These are phyloP conservation scores for Taphrina flavorubra DNA, from an alignment of 1,139 yeast genomes.

Conservation along the genomic window DNA sequence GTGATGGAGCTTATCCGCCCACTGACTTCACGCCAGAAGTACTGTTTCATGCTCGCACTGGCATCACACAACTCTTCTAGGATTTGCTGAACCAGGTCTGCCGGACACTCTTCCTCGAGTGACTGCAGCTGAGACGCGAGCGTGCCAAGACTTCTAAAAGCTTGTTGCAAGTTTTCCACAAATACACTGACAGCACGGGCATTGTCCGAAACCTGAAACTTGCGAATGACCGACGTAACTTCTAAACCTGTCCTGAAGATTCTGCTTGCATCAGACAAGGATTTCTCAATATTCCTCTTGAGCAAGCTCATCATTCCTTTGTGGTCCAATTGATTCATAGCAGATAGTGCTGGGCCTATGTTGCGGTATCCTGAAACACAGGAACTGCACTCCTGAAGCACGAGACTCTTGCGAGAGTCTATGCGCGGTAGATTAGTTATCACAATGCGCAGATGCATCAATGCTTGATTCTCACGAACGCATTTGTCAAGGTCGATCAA, in stretches of 20 bases:
- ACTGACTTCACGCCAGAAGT: slow-evolving; percentile 38
- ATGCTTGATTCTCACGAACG: slow-evolving; percentile 22
- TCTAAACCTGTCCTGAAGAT: slow-evolving; percentile 17
- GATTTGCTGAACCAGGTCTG: slow-evolving; percentile 9
- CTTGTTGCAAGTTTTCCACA: slow-evolving; percentile 13
- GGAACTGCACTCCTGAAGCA: slow-evolving; percentile 18
- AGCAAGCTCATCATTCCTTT: slow-evolving; percentile 10
- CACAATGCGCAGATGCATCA: slow-evolving; percentile 23
- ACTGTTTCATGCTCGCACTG: slow-evolving; percentile 33
- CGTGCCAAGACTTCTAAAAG: slow-evolving; percentile 5
- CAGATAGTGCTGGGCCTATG: slow-evolving; percentile 13
- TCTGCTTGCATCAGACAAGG: slow-evolving; percentile 11
- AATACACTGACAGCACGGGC: slow-evolving; percentile 6
- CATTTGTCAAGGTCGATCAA: slow-evolving; percentile 16
- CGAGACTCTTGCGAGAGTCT: slow-evolving; percentile 10
- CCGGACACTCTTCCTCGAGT: slow-evolving; percentile 25
- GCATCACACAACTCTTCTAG: slow-evolving; percentile 27
- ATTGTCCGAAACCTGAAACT: slow-evolving; percentile 28
- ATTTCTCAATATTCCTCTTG: not conserved
- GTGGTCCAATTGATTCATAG: slow-evolving; percentile 12
- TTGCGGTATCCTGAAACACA: slow-evolving; percentile 2
- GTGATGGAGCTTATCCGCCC: slow-evolving; percentile 23
- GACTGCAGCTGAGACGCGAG: slow-evolving; percentile 6
- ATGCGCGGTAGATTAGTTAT: slow-evolving; percentile 8
- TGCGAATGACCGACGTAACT: slow-evolving; percentile 12